These are phyloP conservation scores for Flaveria bidentis DNA, from an alignment of 129 eudicot genomes.

Conservation along the genomic window DNA sequence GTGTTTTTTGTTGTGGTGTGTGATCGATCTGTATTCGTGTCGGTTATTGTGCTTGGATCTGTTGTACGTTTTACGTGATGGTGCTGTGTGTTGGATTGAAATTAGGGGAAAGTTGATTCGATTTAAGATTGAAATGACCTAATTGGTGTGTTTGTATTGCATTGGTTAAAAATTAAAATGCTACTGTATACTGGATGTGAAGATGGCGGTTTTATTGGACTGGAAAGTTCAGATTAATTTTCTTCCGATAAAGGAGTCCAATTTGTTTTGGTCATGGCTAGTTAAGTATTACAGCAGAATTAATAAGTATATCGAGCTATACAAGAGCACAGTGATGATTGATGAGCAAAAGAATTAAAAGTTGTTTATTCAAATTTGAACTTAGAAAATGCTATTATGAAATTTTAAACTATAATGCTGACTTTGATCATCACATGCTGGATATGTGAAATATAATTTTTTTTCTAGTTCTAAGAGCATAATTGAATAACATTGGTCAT, in stretches of 20 bases:
- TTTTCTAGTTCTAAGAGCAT: conserved; percentile 21
- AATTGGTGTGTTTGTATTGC: neutral
- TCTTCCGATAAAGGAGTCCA: no score
- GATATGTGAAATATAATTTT: neutral
- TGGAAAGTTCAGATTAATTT: no score
- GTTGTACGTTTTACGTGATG: neutral
- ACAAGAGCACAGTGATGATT: no score
- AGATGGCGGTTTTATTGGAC: no score
- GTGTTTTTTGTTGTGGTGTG: conserved; percentile 3
- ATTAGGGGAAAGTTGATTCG: conserved; percentile 7
- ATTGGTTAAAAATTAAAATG: no score
- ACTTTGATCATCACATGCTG: conserved; percentile 8
- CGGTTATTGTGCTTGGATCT: conserved; percentile 23
- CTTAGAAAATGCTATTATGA: neutral
- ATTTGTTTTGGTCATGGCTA: no score
- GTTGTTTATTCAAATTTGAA: neutral
- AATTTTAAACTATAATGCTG: neutral
- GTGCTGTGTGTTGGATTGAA: conserved; percentile 12
- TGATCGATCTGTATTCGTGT: conserved; percentile 16
- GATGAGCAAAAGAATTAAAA: no score
- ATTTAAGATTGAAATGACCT: neutral
- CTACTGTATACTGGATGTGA: no score
- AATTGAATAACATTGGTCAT: conserved; percentile 8
- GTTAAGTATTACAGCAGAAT: no score
- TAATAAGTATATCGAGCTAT: no score